Evolutionary conservation across 2,329 filamentous ascomycete species (phyloP), one percentile per base, ranked within the genome.

Genomic region (Hypoxylon sp.): DNA sequence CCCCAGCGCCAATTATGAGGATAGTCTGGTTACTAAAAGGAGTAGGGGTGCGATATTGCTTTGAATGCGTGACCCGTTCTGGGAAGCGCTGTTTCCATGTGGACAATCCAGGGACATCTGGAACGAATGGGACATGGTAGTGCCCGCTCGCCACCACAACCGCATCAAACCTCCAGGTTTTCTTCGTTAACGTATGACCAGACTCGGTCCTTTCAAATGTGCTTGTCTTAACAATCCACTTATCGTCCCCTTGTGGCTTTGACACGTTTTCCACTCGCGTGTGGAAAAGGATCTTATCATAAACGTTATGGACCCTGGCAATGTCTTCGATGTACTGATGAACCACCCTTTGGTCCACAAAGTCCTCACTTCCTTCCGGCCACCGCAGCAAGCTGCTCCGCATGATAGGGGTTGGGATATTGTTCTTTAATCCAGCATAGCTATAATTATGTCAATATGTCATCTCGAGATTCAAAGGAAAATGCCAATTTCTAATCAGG

Each of bases 91-190:
- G 58, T 73, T 90, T 87, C 87, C 87, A 92, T 14, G 81, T 81
- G 26, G 81, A 76, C 3, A 92, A 81, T 0, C 91, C 91, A 0
- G 82, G 78, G 2, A 91, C 85, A 44, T 86, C 82, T 0, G 91
- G 91, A 1, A 92, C 80, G 63, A 85, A 86, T 0, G 89, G 88
- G 0, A 90, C 82, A 70, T 87, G 86, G 73, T 91, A 92, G 77
- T 93, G 91, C 0, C 91, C 91, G 29, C 84, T 88, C 0, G 90
- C 89, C 2, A 91, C 86, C 0, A 92, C 85, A 0, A 93, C 82
- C 0, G 88, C 87, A 74, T 93, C 90, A 69, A 96, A 87, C 0
- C 74, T 66, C 78, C 78, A 78, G 0, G 60, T 69, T 10, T 74
- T 71, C 24, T 81, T 78, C 5, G 76, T 64, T 3, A 82, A 72